A percentile compares a stretch with the other conserved stretches of the same genome.
These are phyloP conservation scores for Bacterosira constricta DNA, from an alignment of 108 stramenopile genomes.

Conservation along the genomic window DNA sequence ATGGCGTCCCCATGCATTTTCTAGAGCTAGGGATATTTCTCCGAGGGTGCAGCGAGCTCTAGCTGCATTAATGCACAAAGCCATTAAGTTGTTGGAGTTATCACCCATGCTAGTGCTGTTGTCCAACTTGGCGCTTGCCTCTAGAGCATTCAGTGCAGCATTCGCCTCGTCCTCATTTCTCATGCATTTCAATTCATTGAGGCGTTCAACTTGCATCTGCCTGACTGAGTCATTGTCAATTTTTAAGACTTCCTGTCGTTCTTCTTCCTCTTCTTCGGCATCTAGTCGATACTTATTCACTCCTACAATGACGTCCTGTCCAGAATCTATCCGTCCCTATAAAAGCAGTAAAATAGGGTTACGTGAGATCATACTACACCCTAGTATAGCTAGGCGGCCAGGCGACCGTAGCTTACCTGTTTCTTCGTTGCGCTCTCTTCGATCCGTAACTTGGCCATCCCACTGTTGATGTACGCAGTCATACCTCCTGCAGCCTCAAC, in stretches of 20 bases:
- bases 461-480: conserved; percentile 95
- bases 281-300: conserved; percentile 95
- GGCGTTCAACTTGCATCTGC: conserved; percentile 77
- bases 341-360: neutral
- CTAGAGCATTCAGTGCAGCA: conserved; percentile 67
- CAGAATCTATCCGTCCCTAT: conserved; percentile 66
- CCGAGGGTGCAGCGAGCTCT: conserved; percentile 91
- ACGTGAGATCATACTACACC: conserved; percentile 53
- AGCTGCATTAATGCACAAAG: conserved; percentile 93
- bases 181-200: conserved; percentile 68
- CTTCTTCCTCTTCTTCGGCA: conserved; percentile 70
- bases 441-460: conserved; percentile 94
- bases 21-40: conserved; percentile 95
- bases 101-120: conserved; percentile 76
- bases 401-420: conserved; percentile 91
- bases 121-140: conserved; percentile 72
- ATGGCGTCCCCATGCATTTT: conserved; percentile 96
- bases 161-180: conserved; percentile 75
- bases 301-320: conserved; percentile 93
- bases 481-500: conserved; percentile 95
- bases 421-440: conserved; percentile 97
- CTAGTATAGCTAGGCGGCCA: too few species aligned
- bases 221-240: conserved; percentile 93
- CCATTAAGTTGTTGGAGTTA: conserved; percentile 90
- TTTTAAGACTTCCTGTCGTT: conserved; percentile 78